A percentile compares a stretch with the other conserved stretches of the same genome.
phyloP scores from a whole-genome alignment of 129 eudicot genomes.

The Centaurea solstitialis region DNA sequence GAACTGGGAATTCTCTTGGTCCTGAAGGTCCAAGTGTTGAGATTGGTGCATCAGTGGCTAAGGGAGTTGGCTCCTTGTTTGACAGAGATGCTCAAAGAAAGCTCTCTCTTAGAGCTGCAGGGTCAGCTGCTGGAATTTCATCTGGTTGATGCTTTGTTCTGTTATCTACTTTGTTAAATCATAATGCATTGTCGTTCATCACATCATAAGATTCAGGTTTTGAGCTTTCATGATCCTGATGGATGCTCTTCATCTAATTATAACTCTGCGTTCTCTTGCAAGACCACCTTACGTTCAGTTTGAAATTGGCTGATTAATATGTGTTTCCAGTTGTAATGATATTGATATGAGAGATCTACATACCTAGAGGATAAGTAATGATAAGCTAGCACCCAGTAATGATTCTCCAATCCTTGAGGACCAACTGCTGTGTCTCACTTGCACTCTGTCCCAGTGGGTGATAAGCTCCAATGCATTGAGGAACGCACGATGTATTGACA shows the following conservation, averaged over 20 bases:
- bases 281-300: not conserved
- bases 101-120: slow-evolving; percentile 85
- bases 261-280: not conserved
- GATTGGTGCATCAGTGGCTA: slow-evolving; percentile 85
- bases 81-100: slow-evolving; percentile 57
- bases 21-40: slow-evolving; percentile 99
- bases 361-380: not conserved
- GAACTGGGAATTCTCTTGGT: slow-evolving; percentile 95
- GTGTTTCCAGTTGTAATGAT: not conserved
- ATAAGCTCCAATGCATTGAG: not conserved
- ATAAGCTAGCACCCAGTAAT: not conserved
- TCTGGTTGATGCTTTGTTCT: slow-evolving; percentile 62
- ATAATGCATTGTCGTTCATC: not conserved
- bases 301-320: not conserved
- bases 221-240: not conserved
- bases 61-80: slow-evolving; percentile 55
- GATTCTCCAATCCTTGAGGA: not conserved
- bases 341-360: not conserved
- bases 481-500: not conserved
- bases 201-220: not conserved
- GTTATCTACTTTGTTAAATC: slow-evolving; percentile 4
- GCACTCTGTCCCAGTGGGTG: not conserved
- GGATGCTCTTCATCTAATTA: not conserved
- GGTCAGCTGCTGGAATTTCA: slow-evolving; percentile 97
- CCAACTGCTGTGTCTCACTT: not conserved